phyloP scores from a whole-genome alignment of 1,139 yeast genomes.

The Wickerhamomyces sp. region DNA sequence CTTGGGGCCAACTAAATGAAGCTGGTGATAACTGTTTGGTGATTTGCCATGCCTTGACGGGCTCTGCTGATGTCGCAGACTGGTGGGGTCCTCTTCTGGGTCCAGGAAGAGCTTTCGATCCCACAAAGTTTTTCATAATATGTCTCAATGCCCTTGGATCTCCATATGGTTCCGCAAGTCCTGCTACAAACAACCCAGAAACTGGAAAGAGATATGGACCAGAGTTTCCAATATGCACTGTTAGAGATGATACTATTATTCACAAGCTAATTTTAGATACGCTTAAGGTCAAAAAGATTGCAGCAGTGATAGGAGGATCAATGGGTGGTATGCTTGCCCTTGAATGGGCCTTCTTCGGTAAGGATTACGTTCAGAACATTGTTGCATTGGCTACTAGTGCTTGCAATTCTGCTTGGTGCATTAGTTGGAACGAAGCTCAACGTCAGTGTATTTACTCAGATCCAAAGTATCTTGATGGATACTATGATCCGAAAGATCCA shows the following conservation, averaged over 20 bases:
- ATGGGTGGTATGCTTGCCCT: conserved; percentile 99
- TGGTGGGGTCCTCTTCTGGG: conserved; percentile 99
- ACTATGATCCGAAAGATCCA: conserved; percentile 68
- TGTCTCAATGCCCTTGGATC: conserved; percentile 91
- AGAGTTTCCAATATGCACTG: conserved; percentile 87
- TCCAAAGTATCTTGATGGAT: conserved; percentile 88
- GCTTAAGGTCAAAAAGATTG: conserved; percentile 68
- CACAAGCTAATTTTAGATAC: conserved; percentile 70
- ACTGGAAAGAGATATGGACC: conserved; percentile 86
- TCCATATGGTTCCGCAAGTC: conserved; percentile 95
- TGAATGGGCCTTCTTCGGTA: conserved; percentile 79
- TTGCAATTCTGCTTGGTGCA: conserved; percentile 96
- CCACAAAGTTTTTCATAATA: conserved; percentile 74
- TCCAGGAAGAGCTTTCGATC: conserved; percentile 82
- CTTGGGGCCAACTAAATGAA: conserved; percentile 83
- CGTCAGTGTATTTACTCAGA: conserved; percentile 93
- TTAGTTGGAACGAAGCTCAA: conserved; percentile 98
- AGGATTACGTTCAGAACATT: conserved; percentile 60
- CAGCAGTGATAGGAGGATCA: conserved; percentile 91
- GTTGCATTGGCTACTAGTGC: conserved; percentile 94
- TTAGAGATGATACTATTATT: conserved; percentile 84
- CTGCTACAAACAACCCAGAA: conserved; percentile 67
- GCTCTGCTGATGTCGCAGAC: conserved; percentile 90
- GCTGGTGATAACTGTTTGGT: conserved; percentile 70
- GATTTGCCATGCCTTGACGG: conserved; percentile 93